A percentile compares a stretch with the other conserved stretches of the same genome.
Evolutionary conservation across 2,329 filamentous ascomycete genomes (phyloP).

Genomic region (Aureobasidium sp.): DNA sequence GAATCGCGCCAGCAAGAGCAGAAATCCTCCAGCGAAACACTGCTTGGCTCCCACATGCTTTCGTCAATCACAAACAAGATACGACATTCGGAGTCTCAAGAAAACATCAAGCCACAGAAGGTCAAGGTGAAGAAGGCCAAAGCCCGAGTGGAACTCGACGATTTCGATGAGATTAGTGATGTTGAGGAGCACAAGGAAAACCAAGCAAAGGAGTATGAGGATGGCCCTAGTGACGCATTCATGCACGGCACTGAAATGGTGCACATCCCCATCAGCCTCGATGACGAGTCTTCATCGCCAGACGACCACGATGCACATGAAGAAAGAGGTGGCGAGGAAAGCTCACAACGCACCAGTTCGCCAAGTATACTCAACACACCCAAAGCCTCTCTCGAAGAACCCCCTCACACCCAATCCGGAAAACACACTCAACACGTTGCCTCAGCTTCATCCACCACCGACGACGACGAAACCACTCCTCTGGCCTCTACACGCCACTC

Average conservation of each 20-base stretch:
- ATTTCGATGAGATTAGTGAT: slow-evolving; percentile 53
- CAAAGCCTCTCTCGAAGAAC: slow-evolving; percentile 16
- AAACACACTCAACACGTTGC: slow-evolving; percentile 11
- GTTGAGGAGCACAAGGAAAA: slow-evolving; percentile 32
- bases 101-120: slow-evolving; percentile 44
- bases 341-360: slow-evolving; percentile 22
- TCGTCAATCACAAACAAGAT: slow-evolving; percentile 37
- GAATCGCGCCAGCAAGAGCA: neutral
- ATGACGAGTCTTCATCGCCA: neutral
- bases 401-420: slow-evolving; percentile 10
- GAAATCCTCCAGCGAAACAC: neutral
- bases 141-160: slow-evolving; percentile 59
- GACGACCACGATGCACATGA: slow-evolving; percentile 10
- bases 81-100: slow-evolving; percentile 27
- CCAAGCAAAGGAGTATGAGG: slow-evolving; percentile 20
- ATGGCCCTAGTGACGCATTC: slow-evolving; percentile 19
- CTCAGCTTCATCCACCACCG: slow-evolving; percentile 8
- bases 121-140: slow-evolving; percentile 52
- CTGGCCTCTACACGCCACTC: neutral
- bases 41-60: slow-evolving; percentile 16
- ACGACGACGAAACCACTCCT: slow-evolving; percentile 23
- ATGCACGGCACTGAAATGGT: slow-evolving; percentile 32
- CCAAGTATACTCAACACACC: slow-evolving; percentile 26
- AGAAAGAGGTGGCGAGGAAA: slow-evolving; percentile 19
- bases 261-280: slow-evolving; percentile 25